Evolutionary conservation across 2,329 filamentous ascomycete species (phyloP), one percentile per base, ranked within the genome.

Genomic region (Cercospora sp.): DNA sequence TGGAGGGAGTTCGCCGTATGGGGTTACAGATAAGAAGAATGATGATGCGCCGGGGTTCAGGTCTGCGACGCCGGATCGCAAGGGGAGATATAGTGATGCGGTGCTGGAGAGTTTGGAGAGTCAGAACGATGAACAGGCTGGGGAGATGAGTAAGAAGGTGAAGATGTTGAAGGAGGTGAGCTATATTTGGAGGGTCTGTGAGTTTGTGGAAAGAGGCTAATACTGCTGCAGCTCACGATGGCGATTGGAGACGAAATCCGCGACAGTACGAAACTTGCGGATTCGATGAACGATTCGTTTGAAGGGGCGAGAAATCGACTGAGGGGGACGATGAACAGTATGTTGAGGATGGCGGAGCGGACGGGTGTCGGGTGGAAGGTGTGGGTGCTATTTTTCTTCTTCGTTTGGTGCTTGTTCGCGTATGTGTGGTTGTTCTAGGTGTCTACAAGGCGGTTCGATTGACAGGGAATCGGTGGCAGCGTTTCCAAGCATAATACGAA

Each of bases 351-450:
- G 95, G 95, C 95, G 4, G 88, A 98, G 82, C 86, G 89, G 75
- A 96, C 94, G 2, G 95, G 95, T n/a, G 90, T 99, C 9, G 90
- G 93, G 76, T 99, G 95, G 95, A 94, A 88, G 81, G 91, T 94
- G 66, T 99, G 95, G 95, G 79, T 97, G 62, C 85, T 84, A 53
- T 99, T 99, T 81, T 97, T 99, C 79, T 85, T 88, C 5, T 91
- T 89, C 39, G 92, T 98, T 18, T 87, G 90, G 70, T 78, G 94
- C 65, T 79, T 98, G 72, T 99, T 99, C 80, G 87, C 89, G 73
- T 99, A 94, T 79, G 94, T 98, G 67, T 97, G 94, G 94, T 80
- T 97, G 68, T 95, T 75, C 55, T 77, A 64, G 51, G n/a, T 1
- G 13, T 63, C 13, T 30, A 23, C 13, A 5, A 16, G 23, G 33